Evolutionary conservation across 306 rosid genomes (phyloP).

Genomic region (Cicer cuneatum): DNA sequence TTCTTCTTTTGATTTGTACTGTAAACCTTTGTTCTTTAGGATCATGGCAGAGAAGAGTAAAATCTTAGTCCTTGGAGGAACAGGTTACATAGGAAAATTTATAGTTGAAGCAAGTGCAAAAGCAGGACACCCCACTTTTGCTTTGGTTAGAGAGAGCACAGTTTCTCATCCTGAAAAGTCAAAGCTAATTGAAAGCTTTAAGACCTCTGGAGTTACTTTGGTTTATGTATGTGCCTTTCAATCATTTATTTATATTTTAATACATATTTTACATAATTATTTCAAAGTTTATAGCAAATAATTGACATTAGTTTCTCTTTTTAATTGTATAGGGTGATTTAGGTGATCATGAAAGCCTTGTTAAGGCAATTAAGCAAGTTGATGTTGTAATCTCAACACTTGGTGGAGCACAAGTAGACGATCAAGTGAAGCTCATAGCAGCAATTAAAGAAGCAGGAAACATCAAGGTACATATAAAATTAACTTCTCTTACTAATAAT

Average conservation of each 20-base stretch:
- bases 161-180: conserved; percentile 47
- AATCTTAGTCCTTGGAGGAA: conserved; percentile 52
- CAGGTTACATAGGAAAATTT: conserved; percentile 53
- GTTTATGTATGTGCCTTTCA: conserved; percentile 39
- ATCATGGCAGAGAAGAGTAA: conserved; percentile 51
- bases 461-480: conserved; percentile 45
- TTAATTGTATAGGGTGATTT: conserved; percentile 47
- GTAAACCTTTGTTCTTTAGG: not conserved
- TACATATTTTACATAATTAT: not conserved
- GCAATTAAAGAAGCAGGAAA: conserved; percentile 61
- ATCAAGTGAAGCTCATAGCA: conserved; percentile 51
- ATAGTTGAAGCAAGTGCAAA: conserved; percentile 49
- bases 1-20: conserved; percentile 2
- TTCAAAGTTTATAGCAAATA: not conserved
- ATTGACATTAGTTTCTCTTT: not conserved
- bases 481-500: not conserved
- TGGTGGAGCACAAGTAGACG: conserved; percentile 36
- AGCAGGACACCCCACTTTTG: conserved; percentile 54
- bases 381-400: conserved; percentile 53
- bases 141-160: conserved; percentile 42
- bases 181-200: conserved; percentile 47
- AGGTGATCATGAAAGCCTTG: conserved; percentile 46
- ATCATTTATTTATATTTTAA: not conserved
- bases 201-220: conserved; percentile 46
- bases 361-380: conserved; percentile 53